phyloP scores from a whole-genome alignment of 352 stramenopile species.

The Phytophthora tubulina region DNA sequence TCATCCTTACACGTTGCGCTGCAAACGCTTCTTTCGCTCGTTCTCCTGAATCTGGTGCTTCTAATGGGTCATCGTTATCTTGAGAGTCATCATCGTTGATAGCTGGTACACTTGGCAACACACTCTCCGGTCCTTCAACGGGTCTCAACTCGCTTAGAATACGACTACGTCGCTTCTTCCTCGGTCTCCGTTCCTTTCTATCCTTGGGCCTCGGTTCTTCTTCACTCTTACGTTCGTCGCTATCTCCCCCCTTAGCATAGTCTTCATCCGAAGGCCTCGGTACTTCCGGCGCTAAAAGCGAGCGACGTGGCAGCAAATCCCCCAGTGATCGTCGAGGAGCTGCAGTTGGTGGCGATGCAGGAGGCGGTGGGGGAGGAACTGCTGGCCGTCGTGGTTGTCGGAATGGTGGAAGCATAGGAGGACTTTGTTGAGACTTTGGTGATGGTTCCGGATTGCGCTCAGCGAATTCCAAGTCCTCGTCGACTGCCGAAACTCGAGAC shows the following conservation, averaged over 20 bases:
- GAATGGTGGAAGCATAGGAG: constrained; percentile 32
- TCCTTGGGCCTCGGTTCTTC: constrained; percentile 22
- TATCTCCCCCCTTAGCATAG: constrained; percentile 34
- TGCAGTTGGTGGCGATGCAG: background rate
- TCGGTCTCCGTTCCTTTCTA: constrained; percentile 9
- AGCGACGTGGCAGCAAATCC: constrained; percentile 43
- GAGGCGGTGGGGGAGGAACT: constrained; percentile 21
- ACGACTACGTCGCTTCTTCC: constrained; percentile 40
- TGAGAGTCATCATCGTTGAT: constrained; percentile 38
- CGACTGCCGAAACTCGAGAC: constrained; percentile 26
- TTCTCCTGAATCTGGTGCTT: constrained; percentile 30
- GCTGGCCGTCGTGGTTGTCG: constrained; percentile 25
- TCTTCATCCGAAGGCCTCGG: constrained; percentile 20
- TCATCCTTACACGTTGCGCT: constrained; percentile 57
- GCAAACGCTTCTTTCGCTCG: constrained; percentile 59
- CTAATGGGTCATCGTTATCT: constrained; percentile 24
- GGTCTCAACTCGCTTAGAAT: constrained; percentile 54
- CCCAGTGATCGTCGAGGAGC: constrained; percentile 34
- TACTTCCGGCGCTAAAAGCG: constrained; percentile 39
- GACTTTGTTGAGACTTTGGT: background rate
- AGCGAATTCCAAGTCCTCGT: constrained; percentile 28
- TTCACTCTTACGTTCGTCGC: constrained; percentile 39
- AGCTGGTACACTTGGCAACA: constrained; percentile 16
- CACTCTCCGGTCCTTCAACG: constrained; percentile 31
- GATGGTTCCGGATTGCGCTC: constrained; percentile 30